These are phyloP conservation scores for Cutaneotrichosporon spelunceum DNA, from an alignment of 1,284 basidiomycete species.

Conservation along the genomic window DNA sequence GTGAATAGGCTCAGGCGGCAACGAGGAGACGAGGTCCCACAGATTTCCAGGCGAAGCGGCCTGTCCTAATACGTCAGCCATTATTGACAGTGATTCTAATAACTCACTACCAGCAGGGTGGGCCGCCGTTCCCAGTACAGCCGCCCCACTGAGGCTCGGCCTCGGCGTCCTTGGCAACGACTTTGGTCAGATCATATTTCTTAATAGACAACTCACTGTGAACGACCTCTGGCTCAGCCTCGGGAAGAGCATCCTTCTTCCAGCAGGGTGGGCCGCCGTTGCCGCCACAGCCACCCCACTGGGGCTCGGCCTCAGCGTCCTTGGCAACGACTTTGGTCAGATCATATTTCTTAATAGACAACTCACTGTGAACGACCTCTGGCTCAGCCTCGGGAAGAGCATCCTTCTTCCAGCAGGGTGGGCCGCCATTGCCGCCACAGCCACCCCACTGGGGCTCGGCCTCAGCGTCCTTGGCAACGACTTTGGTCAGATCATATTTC, in stretches of 20 bases:
- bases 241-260: background rate
- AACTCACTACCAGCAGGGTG: background rate
- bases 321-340: no score
- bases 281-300: background rate
- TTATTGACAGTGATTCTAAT: no score
- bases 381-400: background rate
- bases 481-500: background rate
- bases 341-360: no score
- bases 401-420: background rate
- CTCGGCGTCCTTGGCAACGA: background rate
- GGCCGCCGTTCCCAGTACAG: background rate
- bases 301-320: background rate
- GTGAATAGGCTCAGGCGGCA: no score
- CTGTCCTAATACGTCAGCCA: background rate
- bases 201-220: background rate
- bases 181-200: no score
- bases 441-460: background rate
- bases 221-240: background rate
- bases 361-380: no score
- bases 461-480: no score
- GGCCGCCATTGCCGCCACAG: background rate
- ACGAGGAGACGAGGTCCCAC: no score
- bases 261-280: background rate
- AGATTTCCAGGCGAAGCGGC: background rate
- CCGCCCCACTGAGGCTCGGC: background rate